Evolutionary conservation across 1,139 yeast genomes (phyloP), one percentile per base, ranked within the genome.

Genomic region (Kodamaea arcana): DNA sequence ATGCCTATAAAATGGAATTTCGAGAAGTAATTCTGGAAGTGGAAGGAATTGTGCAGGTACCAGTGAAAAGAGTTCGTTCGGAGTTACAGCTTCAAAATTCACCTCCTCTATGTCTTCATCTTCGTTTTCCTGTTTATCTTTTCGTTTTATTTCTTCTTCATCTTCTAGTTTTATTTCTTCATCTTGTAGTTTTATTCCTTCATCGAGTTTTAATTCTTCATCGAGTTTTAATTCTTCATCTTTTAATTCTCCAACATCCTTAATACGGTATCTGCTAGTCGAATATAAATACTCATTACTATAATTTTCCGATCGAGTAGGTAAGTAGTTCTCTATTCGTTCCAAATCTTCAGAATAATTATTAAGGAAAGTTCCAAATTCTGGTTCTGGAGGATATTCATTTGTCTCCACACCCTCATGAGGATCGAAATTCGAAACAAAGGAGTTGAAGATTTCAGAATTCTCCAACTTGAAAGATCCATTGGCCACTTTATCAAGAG

Each of bases 1-100:
- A 36, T 74, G 74, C 27, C 78, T 60, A 49, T 79, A 78, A 43
- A 68, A 71, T 1, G 85, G 83, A 3, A 78, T 81, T 36, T 72
- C 71, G 10, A 75, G 55, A 20, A 81, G 57, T 10, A 78, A 52
- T 38, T 78, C 80, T 0, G 88, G 87, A 14, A 79, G 55, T 3
- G 82, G 83, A 8, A 62, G 49, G 3, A 80, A 51, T 30, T 72
- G 71, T 1, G 71, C 65, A 1, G 83, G 83, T 10, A 78, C 63
- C 6, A 50, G 39, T 5, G 38, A 25, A 30, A 52, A 43, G 2
- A 41, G 21, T 13, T 41, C 43, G 8, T 35, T 34, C 2, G 47
- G 45, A 9, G 46, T 43, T 4, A 5, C 16, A 23, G 14, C 4
- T 12, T 24, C 25, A 9, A 4, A 28, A 6, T 27, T 34, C 12